These are phyloP conservation scores for Cryphonectria parasitica DNA, from an alignment of 2,329 filamentous ascomycete species.

Conservation along the genomic window DNA sequence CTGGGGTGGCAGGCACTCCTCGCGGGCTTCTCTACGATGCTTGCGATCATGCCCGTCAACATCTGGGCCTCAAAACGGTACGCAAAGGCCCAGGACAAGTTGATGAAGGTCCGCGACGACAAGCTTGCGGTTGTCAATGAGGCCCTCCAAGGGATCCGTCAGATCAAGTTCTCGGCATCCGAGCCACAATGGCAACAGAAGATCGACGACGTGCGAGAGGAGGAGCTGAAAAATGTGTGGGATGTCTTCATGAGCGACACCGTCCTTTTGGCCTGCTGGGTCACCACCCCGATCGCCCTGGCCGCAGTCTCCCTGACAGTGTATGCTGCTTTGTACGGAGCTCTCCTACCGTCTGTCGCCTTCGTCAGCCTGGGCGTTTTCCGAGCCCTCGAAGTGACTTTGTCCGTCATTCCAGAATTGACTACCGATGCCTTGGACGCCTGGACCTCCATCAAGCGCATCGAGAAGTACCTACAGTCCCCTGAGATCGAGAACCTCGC, in stretches of 20 bases:
- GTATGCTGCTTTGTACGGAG: constrained; percentile 67
- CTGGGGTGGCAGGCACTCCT: constrained; percentile 73
- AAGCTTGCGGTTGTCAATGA: constrained; percentile 79
- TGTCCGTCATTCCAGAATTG: constrained; percentile 74
- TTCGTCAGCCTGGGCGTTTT: constrained; percentile 81
- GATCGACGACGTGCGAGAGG: constrained; percentile 66
- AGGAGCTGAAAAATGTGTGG: constrained; percentile 70
- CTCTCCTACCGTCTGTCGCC: constrained; percentile 71
- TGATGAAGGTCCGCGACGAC: constrained; percentile 77
- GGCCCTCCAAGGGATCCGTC: constrained; percentile 76
- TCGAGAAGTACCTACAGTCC: constrained; percentile 71
- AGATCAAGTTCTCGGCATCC: constrained; percentile 82
- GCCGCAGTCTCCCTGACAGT: constrained; percentile 71
- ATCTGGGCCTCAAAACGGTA: constrained; percentile 68
- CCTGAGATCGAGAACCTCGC: constrained; percentile 64
- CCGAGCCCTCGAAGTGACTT: constrained; percentile 70
- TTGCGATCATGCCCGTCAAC: constrained; percentile 70
- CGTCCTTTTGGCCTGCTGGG: constrained; percentile 68
- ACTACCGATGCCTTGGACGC: constrained; percentile 73
- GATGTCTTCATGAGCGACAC: constrained; percentile 67
- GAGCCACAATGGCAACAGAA: constrained; percentile 76
- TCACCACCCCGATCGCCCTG: constrained; percentile 73
- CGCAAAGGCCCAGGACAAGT: constrained; percentile 63
- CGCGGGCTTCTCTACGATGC: constrained; percentile 67
- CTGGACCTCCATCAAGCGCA: constrained; percentile 71